Evolutionary conservation across 148 eudicot species (phyloP), one percentile per base, ranked within the genome.

Genomic region (Gaultheria prostrata): DNA sequence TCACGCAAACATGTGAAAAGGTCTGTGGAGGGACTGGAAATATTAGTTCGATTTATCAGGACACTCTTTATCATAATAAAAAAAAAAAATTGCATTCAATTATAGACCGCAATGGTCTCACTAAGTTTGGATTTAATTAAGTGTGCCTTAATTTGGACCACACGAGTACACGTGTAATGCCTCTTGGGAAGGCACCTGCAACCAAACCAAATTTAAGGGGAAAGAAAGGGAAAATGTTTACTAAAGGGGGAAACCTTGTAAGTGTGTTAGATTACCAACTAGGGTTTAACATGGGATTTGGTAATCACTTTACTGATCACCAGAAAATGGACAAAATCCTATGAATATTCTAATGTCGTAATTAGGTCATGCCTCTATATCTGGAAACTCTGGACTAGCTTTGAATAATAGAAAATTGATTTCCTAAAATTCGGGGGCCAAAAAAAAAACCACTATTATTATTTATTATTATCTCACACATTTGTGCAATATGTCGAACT

Each of bases 171-270:
- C 87, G 85, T 84, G 85, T 82, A 59, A 4, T 35, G 48, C 80
- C 12, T 74, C 80, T 79, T 79, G 70, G 84, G 45, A 76, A 67
- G 75, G 82, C 70, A 84, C 84, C 74, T 85, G 85, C 86, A 79
- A 86, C 84, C 87, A 71, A 89, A 85, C 88, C 84, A 89, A 82
- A 84, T 86, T 85, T 76, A 89, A 73, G 77, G 84, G 1, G 0
- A 14, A 15, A 15, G 2, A 12, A 2, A 39, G 43, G 43, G 43
- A 39, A 39, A 39, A 39, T 39, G 4, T 39, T 39, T 39, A 17
- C 1, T 5, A 33, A 15, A 39, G 14, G 28, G 46, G 48, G 45
- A 71, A 71, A 28, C 35, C 46, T 7, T 8, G 6, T 69, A 59
- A 79, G 13, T 46, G 77, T 46, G 71, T 83, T 73, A 43, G 81